A percentile compares a stretch with the other conserved stretches of the same genome.
phyloP scores from a whole-genome alignment of 2,329 filamentous ascomycete genomes.

The Neofusicoccum laricinum region DNA sequence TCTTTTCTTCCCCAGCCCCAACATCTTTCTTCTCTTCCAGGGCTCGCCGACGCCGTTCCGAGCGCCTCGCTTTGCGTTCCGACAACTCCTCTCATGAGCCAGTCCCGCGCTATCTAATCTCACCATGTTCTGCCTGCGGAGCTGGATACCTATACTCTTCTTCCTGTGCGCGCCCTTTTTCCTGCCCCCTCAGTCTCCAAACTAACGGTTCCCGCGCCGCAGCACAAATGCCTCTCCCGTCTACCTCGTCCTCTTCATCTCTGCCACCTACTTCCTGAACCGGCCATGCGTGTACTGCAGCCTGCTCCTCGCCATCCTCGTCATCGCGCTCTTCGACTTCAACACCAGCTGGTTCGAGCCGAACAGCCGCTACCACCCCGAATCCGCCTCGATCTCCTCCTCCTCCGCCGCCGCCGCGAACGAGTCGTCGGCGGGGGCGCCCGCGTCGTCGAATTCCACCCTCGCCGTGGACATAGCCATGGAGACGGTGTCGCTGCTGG shows the following conservation, averaged over 20 bases:
- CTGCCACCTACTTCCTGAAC: slow-evolving; percentile 93
- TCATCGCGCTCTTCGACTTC: slow-evolving; percentile 94
- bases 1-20: background rate
- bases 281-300: slow-evolving; percentile 98
- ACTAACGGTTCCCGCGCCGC: slow-evolving; percentile 21
- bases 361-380: slow-evolving; percentile 26
- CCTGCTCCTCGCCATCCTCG: slow-evolving; percentile 89
- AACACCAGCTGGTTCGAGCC: slow-evolving; percentile 86
- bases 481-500: slow-evolving; percentile 36
- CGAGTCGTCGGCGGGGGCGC: slow-evolving; percentile 18
- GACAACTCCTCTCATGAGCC: background rate
- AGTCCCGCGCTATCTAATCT: background rate
- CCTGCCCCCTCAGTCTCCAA: background rate
- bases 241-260: slow-evolving; percentile 57
- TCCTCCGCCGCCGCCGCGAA: background rate
- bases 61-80: background rate
- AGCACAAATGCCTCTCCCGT: slow-evolving; percentile 49
- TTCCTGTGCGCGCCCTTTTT: slow-evolving; percentile 46
- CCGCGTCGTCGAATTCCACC: slow-evolving; percentile 28
- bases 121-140: slow-evolving; percentile 65
- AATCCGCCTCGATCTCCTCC: background rate
- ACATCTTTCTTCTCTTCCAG: background rate
- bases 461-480: slow-evolving; percentile 21
- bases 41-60: background rate
- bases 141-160: slow-evolving; percentile 51